Percentiles rank a stretch among this genome's conserved stretches.
Evolutionary conservation across 2,329 filamentous ascomycete genomes (phyloP).

Genomic region (Diaporthe destruens): DNA sequence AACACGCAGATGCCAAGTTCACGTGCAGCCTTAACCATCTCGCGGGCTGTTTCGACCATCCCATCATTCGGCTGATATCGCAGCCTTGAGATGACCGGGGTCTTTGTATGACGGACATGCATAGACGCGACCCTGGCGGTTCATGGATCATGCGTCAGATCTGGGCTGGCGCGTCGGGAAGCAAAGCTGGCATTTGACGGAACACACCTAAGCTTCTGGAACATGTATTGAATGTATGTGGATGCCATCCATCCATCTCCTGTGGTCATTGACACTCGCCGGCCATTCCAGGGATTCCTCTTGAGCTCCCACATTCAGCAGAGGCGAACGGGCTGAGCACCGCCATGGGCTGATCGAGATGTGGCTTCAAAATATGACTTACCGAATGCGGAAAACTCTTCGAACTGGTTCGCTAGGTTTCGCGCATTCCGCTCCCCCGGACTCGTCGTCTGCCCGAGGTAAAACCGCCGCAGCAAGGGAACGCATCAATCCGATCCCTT

Average conservation of each 20-base stretch:
- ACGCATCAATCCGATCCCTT: conserved; percentile 20
- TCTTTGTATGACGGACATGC: not conserved
- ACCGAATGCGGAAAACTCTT: not conserved
- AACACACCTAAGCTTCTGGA: conserved; percentile 4
- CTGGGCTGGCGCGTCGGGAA: not conserved
- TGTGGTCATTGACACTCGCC: not conserved
- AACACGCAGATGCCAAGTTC: not conserved
- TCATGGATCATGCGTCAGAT: conserved; percentile 7
- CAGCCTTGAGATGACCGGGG: conserved; percentile 19
- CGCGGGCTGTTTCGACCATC: conserved; percentile 20
- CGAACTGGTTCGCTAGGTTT: not conserved
- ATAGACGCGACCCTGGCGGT: not conserved
- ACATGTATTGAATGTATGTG: not conserved
- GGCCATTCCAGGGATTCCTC: not conserved
- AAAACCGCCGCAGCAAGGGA: conserved; percentile 6
- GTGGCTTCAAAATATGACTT: not conserved
- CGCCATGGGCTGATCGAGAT: conserved; percentile 15
- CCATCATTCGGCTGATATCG: conserved; percentile 25
- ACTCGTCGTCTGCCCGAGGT: not conserved
- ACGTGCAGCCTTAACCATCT: not conserved
- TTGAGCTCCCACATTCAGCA: not conserved
- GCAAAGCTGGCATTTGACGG: not conserved
- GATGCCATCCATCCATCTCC: not conserved
- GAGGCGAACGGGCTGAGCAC: not conserved
- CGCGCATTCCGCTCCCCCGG: not conserved